Conservation (phyloP, 345 rosid species). For the Rhodamnia argentea region DNA sequence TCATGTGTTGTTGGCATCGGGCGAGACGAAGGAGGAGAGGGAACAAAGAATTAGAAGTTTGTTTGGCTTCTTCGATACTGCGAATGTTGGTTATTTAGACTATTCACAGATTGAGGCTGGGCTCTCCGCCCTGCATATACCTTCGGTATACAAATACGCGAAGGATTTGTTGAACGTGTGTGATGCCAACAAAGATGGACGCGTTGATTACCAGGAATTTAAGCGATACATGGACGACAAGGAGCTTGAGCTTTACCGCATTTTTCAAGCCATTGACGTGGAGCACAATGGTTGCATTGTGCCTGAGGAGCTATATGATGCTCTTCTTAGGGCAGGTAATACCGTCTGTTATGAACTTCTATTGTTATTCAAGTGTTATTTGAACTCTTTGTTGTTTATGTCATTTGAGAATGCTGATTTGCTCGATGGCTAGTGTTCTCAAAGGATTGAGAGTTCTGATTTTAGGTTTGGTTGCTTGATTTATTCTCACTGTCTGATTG, state of each 20-base stretch:
- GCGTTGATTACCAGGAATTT: conserved; percentile 79
- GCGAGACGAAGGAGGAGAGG: conserved; percentile 82
- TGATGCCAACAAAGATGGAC: conserved; percentile 79
- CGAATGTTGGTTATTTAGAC: conserved; percentile 57
- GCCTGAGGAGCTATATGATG: conserved; percentile 74
- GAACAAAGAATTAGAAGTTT: conserved; percentile 54
- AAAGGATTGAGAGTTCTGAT: background rate
- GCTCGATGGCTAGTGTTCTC: background rate
- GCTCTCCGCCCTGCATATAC: conserved; percentile 63
- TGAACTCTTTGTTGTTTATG: background rate
- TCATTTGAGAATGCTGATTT: background rate
- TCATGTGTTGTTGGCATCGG: conserved; percentile 61
- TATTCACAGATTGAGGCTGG: conserved; percentile 80
- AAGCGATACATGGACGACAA: conserved; percentile 72
- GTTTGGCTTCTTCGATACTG: conserved; percentile 64
- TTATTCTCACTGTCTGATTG: background rate
- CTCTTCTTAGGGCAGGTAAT: conserved; percentile 79
- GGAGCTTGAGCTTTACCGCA: conserved; percentile 17
- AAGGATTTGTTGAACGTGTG: conserved; percentile 69
- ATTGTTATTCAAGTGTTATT: background rate
- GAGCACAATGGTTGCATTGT: conserved; percentile 74
- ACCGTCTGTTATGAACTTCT: background rate
- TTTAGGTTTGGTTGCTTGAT: background rate
- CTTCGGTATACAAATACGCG: conserved; percentile 67
- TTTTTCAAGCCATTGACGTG: conserved; percentile 19